Percentiles rank a stretch among this genome's conserved stretches.
Conservation (phyloP, 1,284 basidiomycete species). For the Cutaneotrichosporon spelunceum region DNA sequence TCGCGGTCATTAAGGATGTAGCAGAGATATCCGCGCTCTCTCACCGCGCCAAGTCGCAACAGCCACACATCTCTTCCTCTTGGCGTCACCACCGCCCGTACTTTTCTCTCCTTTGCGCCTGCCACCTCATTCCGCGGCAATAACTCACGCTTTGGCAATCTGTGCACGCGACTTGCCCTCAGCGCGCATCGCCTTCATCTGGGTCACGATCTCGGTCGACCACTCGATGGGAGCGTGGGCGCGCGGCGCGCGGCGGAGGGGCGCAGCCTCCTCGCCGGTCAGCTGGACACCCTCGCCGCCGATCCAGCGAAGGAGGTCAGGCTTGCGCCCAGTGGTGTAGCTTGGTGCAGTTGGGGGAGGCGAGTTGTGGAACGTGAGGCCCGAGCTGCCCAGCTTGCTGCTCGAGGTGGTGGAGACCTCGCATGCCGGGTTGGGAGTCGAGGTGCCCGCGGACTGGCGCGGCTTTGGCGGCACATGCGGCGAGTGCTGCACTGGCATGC, state of each 20-base stretch:
- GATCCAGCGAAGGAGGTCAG: conserved; percentile 41
- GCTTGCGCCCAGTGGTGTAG: conserved; percentile 42
- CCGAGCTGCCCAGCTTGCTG: conserved; percentile 23
- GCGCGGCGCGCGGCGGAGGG: conserved; percentile 10
- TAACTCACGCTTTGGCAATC: conserved; percentile 42
- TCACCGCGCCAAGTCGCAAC: background rate
- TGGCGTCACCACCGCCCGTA: background rate
- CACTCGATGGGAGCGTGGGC: conserved; percentile 19
- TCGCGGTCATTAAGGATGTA: no score
- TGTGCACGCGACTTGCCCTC: conserved; percentile 32
- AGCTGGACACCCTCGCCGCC: conserved; percentile 31
- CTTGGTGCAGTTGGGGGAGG: conserved; percentile 44
- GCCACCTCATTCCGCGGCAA: background rate
- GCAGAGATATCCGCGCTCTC: background rate
- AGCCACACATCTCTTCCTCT: background rate
- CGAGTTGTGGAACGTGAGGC: conserved; percentile 41
- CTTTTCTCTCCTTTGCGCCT: background rate
- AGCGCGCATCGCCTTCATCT: conserved; percentile 35
- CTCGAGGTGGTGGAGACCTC: conserved; percentile 11
- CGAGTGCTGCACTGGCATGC: conserved; percentile 34
- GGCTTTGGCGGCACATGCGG: conserved; percentile 32
- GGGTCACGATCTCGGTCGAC: conserved; percentile 26
- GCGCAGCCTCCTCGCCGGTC: conserved; percentile 37
- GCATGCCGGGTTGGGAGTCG: conserved; percentile 30
- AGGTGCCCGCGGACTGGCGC: conserved; percentile 42